A percentile compares a stretch with the other conserved stretches of the same genome.
These are phyloP conservation scores for Mytilinidion resinicola DNA, from an alignment of 495 filamentous ascomycete genomes.

Conservation along the genomic window DNA sequence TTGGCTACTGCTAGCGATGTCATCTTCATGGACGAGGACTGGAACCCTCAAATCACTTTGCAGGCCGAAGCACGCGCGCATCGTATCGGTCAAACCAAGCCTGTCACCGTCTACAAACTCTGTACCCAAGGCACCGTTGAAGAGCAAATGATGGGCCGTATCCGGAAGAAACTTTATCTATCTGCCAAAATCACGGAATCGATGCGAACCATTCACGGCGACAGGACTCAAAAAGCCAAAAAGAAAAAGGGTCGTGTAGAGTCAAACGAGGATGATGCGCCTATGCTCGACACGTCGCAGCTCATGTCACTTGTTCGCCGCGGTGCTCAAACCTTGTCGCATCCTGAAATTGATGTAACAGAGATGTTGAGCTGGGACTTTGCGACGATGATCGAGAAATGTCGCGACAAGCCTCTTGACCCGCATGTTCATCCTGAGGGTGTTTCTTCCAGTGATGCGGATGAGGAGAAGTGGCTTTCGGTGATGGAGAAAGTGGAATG, in stretches of 20 bases:
- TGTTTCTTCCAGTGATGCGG: slow-evolving; percentile 37
- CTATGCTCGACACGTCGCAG: slow-evolving; percentile 45
- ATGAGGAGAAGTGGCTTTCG: slow-evolving; percentile 53
- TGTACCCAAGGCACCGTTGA: slow-evolving; percentile 57
- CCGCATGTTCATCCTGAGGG: slow-evolving; percentile 31
- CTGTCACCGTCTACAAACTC: slow-evolving; percentile 54
- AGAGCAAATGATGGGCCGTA: slow-evolving; percentile 57
- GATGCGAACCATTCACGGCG: slow-evolving; percentile 48
- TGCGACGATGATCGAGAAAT: slow-evolving; percentile 49
- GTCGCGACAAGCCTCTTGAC: slow-evolving; percentile 49
- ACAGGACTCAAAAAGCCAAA: slow-evolving; percentile 11
- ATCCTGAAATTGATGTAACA: slow-evolving; percentile 47
- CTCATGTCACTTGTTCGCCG: slow-evolving; percentile 53
- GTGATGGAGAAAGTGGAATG: slow-evolving; percentile 55
- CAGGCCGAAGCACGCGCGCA: slow-evolving; percentile 58
- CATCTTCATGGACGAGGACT: slow-evolving; percentile 60
- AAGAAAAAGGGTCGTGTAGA: slow-evolving; percentile 18
- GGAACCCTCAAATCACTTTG: slow-evolving; percentile 58
- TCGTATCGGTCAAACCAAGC: slow-evolving; percentile 52
- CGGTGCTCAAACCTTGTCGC: slow-evolving; percentile 50
- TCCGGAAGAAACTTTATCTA: slow-evolving; percentile 62
- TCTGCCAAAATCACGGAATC: slow-evolving; percentile 56
- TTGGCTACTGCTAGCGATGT: slow-evolving; percentile 54
- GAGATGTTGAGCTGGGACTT: slow-evolving; percentile 57
- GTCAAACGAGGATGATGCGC: slow-evolving; percentile 39